Evolutionary conservation across 2,329 filamentous ascomycete species (phyloP).

Genomic region (Penicillium thymicola): DNA sequence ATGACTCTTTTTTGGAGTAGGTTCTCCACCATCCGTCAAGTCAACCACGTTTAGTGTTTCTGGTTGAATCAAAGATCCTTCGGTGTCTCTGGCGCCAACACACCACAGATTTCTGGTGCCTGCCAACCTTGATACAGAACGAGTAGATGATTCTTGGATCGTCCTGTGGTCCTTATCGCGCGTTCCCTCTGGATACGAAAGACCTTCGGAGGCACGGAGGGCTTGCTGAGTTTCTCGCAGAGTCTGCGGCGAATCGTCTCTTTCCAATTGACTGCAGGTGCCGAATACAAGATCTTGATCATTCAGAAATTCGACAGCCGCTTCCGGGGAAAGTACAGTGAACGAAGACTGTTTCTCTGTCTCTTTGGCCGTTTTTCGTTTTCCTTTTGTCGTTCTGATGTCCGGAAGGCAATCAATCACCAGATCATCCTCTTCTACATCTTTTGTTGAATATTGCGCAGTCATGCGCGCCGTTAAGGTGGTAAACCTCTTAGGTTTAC

Average conservation of each 20-base stretch:
- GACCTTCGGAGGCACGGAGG: slow-evolving; percentile 30
- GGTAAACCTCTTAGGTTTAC: slow-evolving; percentile 64
- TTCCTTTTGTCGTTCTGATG: slow-evolving; percentile 18
- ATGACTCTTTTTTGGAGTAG: slow-evolving; percentile 5
- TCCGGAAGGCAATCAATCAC: slow-evolving; percentile 5
- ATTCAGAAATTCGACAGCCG: slow-evolving; percentile 63
- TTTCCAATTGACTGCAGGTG: slow-evolving; percentile 76
- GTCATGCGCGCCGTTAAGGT: slow-evolving; percentile 78
- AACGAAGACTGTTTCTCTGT: slow-evolving; percentile 44
- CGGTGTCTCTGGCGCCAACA: slow-evolving; percentile 63
- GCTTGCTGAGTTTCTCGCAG: slow-evolving; percentile 31
- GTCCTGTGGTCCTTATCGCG: not conserved
- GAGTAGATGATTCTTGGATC: slow-evolving; percentile 3
- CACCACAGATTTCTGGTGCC: slow-evolving; percentile 60
- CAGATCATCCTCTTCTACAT: slow-evolving; percentile 22
- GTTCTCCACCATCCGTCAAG: slow-evolving; percentile 27
- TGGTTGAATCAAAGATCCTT: slow-evolving; percentile 62
- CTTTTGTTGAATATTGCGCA: slow-evolving; percentile 58
- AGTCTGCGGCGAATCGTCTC: slow-evolving; percentile 67
- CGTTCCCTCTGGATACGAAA: slow-evolving; percentile 6
- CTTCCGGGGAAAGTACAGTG: slow-evolving; percentile 64
- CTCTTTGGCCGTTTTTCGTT: slow-evolving; percentile 25
- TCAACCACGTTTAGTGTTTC: slow-evolving; percentile 60
- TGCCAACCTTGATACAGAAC: slow-evolving; percentile 25
- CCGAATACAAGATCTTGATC: slow-evolving; percentile 79